These are phyloP conservation scores for Starmerella etchellsii DNA, from an alignment of 805 yeast species.

Conservation along the genomic window DNA sequence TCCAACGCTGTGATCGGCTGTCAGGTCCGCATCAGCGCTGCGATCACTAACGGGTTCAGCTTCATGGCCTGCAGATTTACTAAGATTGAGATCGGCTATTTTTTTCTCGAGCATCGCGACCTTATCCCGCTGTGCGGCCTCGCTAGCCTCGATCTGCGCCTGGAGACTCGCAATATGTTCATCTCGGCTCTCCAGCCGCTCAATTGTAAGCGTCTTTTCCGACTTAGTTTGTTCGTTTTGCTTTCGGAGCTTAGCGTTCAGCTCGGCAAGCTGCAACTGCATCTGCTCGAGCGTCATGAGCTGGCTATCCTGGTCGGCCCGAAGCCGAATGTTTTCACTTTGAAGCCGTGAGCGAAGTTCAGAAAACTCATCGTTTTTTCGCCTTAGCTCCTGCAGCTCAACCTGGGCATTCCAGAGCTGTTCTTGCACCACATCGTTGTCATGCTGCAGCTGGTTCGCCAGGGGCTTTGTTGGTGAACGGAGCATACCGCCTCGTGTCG, in stretches of 20 bases:
- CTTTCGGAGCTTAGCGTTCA: background rate
- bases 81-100: no score
- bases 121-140: no score
- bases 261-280: slow-evolving; percentile 17
- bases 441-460: slow-evolving; percentile 7
- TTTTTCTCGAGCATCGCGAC: background rate
- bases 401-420: slow-evolving; percentile 30
- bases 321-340: slow-evolving; percentile 5
- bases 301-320: slow-evolving; percentile 18
- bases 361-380: slow-evolving; percentile 7
- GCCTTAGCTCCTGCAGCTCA: slow-evolving; percentile 24
- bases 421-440: slow-evolving; percentile 23
- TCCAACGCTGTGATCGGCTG: background rate
- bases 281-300: slow-evolving; percentile 20
- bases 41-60: background rate
- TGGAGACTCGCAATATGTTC: slow-evolving; percentile 9
- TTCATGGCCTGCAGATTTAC: no score
- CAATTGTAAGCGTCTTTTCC: slow-evolving; percentile 1
- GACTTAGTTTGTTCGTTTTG: slow-evolving; percentile 2
- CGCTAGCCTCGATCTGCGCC: slow-evolving; percentile 7
- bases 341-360: slow-evolving; percentile 10
- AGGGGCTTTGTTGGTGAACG: slow-evolving; percentile 5
- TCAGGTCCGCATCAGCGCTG: background rate
- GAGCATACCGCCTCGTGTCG: slow-evolving; percentile 14
- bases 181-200: slow-evolving; percentile 7